Conservation (phyloP, 768 basidiomycete genomes). For the Pleurotus djamor region DNA sequence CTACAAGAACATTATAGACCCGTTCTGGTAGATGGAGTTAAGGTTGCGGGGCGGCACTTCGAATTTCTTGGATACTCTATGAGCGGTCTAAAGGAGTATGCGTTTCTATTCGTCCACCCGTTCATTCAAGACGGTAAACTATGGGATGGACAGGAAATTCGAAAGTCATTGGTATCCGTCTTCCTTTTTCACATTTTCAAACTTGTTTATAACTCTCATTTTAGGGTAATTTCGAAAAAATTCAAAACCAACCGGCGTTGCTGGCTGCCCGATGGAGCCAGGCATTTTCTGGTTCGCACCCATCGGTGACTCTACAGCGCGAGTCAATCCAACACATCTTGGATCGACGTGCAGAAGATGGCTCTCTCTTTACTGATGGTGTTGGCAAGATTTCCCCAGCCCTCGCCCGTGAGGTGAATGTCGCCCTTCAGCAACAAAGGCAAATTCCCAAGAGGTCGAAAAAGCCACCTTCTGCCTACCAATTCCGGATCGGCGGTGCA, state of each 20-base stretch:
- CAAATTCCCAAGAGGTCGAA: conserved; percentile 12
- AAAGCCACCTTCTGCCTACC: conserved; percentile 34
- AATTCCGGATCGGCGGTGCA: conserved; percentile 44
- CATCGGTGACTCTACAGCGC: conserved; percentile 32
- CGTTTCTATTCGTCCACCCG: conserved; percentile 45
- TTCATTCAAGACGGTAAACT: conserved; percentile 24
- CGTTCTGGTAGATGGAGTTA: conserved; percentile 27
- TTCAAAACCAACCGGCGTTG: conserved; percentile 39
- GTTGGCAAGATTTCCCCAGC: conserved; percentile 41
- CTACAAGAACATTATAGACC: conserved; percentile 29
- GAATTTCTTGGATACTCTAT: conserved; percentile 51
- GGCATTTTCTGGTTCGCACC: conserved; percentile 50
- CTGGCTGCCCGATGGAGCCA: conserved; percentile 52
- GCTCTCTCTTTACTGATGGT: conserved; percentile 47
- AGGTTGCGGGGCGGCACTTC: conserved; percentile 40
- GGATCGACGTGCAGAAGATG: conserved; percentile 24
- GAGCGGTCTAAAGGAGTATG: conserved; percentile 48
- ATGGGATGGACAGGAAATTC: conserved; percentile 22
- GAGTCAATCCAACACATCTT: conserved; percentile 28
- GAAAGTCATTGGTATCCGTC: conserved; percentile 27
- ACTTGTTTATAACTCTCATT: too few relatives aligned
- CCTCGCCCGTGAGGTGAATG: conserved; percentile 33
- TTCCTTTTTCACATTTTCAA: background rate
- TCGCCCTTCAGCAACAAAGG: conserved; percentile 25
- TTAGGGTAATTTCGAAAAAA: conserved; percentile 36